Base-by-base conservation (phyloP, 1,284 basidiomycete species). In the Phellinidium pouzarii region DNA sequence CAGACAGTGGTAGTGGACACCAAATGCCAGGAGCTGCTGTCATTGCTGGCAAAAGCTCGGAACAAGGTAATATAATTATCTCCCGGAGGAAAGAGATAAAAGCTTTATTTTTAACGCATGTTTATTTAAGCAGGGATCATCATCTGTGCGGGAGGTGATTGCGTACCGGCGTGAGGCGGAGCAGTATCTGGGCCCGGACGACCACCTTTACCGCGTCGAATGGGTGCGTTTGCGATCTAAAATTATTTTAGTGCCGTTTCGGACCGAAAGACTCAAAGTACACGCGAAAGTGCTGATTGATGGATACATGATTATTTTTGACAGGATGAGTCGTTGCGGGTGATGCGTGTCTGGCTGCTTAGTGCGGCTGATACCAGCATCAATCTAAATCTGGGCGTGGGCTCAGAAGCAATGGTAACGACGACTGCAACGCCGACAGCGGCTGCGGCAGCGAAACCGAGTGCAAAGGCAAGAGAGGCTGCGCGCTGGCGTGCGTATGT, bases 151-250 rank as follows among this genome's bases (percentile, higher is more conserved):
- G 56, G 91, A 93, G 63, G 80, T 92, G 64, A 89, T 98, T 60
- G 83, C 87, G 38, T 94, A 95, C 71, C 82, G 95, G 50, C 81
- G 94, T 68, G 87, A 89, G 64, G 94, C 92, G 9, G 95, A 98
- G 68, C 78, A 76, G 23, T 82, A 93, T 52, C 79, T 93, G 47
- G 89, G 89, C 19, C 76, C 82, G 53, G 94, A 97, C 59, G 94
- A 98, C 64, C 87, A 91, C 69, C 71, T 98, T 56, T 98, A 91
- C 72, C 82, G 90, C 58, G 73, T 98, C 38, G 89, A 94, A 75
- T 97, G 92, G 88, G 91, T 94, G 66, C 64, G 84, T 71, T 23
- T n/a, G n/a, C n/a, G n/a, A n/a, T n/a, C 9, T 17, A 2, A 11
- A 19, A 17, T 25, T 17, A 19, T 31, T 31, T 38, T 44, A 20